Evolutionary conservation across 2,329 filamentous ascomycete species (phyloP).

Genomic region (Dactylellina drechsleri): DNA sequence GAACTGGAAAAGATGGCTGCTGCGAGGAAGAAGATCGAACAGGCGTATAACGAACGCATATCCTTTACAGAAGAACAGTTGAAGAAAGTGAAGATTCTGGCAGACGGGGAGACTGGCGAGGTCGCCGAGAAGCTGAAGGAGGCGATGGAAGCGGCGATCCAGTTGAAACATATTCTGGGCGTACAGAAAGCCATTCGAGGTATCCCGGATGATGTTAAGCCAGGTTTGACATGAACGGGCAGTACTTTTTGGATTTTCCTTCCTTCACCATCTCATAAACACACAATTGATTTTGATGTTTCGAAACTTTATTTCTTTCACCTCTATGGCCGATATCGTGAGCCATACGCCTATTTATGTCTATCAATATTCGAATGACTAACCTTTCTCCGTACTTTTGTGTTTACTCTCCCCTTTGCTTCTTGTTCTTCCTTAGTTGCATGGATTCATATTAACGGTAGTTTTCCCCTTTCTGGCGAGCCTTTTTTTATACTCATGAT

Average conservation of each 20-base stretch:
- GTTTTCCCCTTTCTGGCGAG: neutral
- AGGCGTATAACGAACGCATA: conserved; percentile 57
- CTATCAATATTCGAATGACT: neutral
- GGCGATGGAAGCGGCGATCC: conserved; percentile 43
- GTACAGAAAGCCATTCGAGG: conserved; percentile 45
- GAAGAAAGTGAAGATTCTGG: conserved; percentile 54
- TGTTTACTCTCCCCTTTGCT: conserved; percentile 2
- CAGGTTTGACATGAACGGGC: conserved; percentile 28
- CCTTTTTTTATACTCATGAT: neutral
- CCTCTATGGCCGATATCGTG: too few relatives aligned
- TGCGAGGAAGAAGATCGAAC: conserved; percentile 58
- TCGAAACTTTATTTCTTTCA: too few relatives aligned
- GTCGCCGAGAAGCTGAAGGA: conserved; percentile 48
- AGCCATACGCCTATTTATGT: too few relatives aligned
- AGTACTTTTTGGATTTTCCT: neutral
- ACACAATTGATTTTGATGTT: too few relatives aligned
- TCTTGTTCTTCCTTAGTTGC: neutral
- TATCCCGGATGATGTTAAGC: conserved; percentile 30
- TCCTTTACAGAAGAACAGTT: conserved; percentile 57
- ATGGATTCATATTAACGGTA: neutral
- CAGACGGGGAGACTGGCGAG: conserved; percentile 41
- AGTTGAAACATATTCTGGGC: conserved; percentile 34
- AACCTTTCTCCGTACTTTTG: neutral
- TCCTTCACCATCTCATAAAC: too few relatives aligned
- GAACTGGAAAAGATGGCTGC: conserved; percentile 58